Conservation (phyloP, 2,329 filamentous ascomycete genomes). For the Fusarium tupiense region DNA sequence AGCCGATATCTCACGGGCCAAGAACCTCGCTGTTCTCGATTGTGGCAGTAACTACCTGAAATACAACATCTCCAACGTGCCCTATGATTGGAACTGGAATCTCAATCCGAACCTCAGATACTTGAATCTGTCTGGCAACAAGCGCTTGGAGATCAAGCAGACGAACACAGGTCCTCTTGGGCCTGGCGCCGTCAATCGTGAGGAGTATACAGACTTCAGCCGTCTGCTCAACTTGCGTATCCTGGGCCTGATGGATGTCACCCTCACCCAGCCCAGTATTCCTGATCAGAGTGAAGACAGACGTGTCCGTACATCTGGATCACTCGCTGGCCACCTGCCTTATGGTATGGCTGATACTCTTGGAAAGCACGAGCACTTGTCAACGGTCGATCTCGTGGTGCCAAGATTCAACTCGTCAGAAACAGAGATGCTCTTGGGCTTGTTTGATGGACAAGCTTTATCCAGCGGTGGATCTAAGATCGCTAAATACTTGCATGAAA, state of each 20-base stretch:
- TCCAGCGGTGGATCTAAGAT: conserved; percentile 93
- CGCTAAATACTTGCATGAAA: conserved; percentile 95
- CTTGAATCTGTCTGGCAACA: conserved; percentile 96
- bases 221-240: conserved; percentile 85
- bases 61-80: conserved; percentile 99
- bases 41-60: conserved; percentile 95
- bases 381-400: conserved; percentile 94
- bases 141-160: conserved; percentile 88
- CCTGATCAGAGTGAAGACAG: conserved; percentile 96
- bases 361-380: conserved; percentile 92
- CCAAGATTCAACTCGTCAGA: conserved; percentile 91
- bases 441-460: conserved; percentile 94
- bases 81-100: conserved; percentile 99
- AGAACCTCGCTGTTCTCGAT: conserved; percentile 90
- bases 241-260: conserved; percentile 97
- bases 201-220: conserved; percentile 85
- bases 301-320: conserved; percentile 96
- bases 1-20: conserved; percentile 92
- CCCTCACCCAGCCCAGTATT: conserved; percentile 89
- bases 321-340: conserved; percentile 85
- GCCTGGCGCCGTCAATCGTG: conserved; percentile 66
- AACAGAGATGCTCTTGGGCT: conserved; percentile 88
- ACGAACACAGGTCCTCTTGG: conserved; percentile 60
- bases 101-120: conserved; percentile 95
- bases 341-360: conserved; percentile 98